Evolutionary conservation across 495 filamentous ascomycete genomes (phyloP), one percentile per base, ranked within the genome.

Genomic region (Collariella sp.): DNA sequence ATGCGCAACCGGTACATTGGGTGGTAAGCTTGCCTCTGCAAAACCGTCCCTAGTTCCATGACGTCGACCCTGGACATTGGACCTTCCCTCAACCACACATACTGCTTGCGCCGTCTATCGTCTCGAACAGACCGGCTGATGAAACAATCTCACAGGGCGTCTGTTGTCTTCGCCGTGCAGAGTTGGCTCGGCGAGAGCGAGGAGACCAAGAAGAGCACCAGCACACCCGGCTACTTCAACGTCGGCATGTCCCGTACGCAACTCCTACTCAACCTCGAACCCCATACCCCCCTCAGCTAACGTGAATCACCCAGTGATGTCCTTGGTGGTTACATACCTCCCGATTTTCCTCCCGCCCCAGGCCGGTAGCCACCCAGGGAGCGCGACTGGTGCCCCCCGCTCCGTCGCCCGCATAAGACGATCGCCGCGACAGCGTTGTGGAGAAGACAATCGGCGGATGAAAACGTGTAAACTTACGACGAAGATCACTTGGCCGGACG

Each of bases 1-100:
- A 91, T 86, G 56, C 77, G 88, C 44, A 95, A 93, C 70, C 84
- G 86, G 78, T 94, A 81, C 76, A 79, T 95, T 60, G 89, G 89
- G 67, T 95, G 89, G 88, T 90, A 76, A 58, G 78, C 46, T 15
- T 11, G 35, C 5, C 19, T 35, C 29, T 16, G 35, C 11, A 23
- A 31, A 9, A 4, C 4, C 26, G 4, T 9, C 4, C 26, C 26
- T 4, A 9, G 5, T 31, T 31, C 4, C 26, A 5, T 9, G 26
- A 31, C 26, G 26, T 31, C 26, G 26, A 31, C 26, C 26, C 26
- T 31, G 12, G 20, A 7, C 35, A 26, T 41, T 22, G 40, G 10
- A 16, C 22, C 16, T 3, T 12, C 11, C 19, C 12, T 50, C 35
- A 38, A 39, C 46, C 26, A 31, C 20, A 9, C n/a, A 39, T 44